phyloP scores from a whole-genome alignment of 768 basidiomycete genomes.

The Boletus rex-veris region DNA sequence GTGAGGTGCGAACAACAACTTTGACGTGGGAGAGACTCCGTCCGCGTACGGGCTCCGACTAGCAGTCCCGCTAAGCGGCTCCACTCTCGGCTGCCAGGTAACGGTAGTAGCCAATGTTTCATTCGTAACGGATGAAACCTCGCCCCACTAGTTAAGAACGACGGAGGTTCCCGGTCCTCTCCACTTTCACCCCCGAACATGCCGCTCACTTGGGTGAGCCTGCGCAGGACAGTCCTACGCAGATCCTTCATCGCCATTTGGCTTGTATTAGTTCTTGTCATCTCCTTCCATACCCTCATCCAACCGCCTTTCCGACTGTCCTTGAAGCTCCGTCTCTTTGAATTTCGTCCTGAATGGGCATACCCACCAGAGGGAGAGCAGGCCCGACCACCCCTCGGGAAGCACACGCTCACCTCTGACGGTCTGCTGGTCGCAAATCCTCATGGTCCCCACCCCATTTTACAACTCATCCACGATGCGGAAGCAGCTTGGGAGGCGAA shows the following conservation, averaged over 20 bases:
- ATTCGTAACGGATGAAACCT: no score
- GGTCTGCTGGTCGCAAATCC: slow-evolving; percentile 37
- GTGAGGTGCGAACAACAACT: no score
- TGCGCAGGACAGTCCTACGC: neutral
- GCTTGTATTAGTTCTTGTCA: neutral
- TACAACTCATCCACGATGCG: slow-evolving; percentile 37
- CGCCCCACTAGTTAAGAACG: no score
- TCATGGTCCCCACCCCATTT: slow-evolving; percentile 40
- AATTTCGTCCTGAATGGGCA: neutral
- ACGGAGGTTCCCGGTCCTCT: no score
- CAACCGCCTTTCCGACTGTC: neutral
- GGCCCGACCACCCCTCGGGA: neutral
- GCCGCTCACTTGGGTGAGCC: neutral
- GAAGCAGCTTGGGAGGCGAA: slow-evolving; percentile 38
- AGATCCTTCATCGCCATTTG: neutral
- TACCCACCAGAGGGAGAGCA: neutral
- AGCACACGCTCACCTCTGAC: slow-evolving; percentile 22
- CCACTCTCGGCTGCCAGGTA: no score
- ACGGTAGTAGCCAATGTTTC: no score
- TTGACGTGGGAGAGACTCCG: no score
- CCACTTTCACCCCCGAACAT: no score
- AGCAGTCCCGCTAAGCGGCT: no score
- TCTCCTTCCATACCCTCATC: neutral
- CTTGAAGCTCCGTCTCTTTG: neutral
- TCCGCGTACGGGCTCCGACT: no score